Conservation (phyloP, 2,329 filamentous ascomycete genomes). For the Simplicillium sp. region DNA sequence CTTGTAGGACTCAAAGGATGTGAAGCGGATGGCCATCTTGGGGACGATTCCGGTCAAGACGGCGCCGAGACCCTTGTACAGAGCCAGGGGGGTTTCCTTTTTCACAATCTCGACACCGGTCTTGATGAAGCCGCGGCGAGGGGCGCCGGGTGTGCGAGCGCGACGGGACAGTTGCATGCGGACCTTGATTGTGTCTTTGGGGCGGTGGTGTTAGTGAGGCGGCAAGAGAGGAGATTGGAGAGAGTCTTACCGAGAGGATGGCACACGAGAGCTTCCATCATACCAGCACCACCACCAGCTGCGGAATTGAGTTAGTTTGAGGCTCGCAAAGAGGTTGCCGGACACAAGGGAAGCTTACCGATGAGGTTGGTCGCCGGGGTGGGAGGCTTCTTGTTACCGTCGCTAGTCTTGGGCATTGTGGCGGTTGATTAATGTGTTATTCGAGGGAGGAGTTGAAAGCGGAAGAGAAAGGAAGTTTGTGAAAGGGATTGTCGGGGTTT, state of each 20-base stretch:
- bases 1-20: conserved; percentile 95
- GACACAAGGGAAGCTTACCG: conserved; percentile 36
- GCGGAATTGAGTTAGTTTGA: conserved; percentile 11
- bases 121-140: conserved; percentile 76
- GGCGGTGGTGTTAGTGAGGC: conserved; percentile 5
- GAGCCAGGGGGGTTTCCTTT: conserved; percentile 80
- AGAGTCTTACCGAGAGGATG: conserved; percentile 73
- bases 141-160: conserved; percentile 71
- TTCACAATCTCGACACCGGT: conserved; percentile 82
- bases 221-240: conserved; percentile 5
- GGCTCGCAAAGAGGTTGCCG: conserved; percentile 18
- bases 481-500: not conserved
- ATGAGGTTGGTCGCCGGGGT: conserved; percentile 87
- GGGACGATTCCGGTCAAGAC: conserved; percentile 94
- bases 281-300: conserved; percentile 95
- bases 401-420: conserved; percentile 22
- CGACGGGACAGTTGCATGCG: conserved; percentile 96
- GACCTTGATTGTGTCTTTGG: conserved; percentile 87
- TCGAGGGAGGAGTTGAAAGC: not conserved
- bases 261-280: conserved; percentile 97
- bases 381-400: conserved; percentile 59
- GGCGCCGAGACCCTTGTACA: conserved; percentile 98
- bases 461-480: not conserved
- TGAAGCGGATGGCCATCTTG: conserved; percentile 99
- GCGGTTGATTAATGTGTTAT: not conserved